Base-by-base conservation (phyloP, 768 basidiomycete genomes). In the Kwoniella shandongensis region DNA sequence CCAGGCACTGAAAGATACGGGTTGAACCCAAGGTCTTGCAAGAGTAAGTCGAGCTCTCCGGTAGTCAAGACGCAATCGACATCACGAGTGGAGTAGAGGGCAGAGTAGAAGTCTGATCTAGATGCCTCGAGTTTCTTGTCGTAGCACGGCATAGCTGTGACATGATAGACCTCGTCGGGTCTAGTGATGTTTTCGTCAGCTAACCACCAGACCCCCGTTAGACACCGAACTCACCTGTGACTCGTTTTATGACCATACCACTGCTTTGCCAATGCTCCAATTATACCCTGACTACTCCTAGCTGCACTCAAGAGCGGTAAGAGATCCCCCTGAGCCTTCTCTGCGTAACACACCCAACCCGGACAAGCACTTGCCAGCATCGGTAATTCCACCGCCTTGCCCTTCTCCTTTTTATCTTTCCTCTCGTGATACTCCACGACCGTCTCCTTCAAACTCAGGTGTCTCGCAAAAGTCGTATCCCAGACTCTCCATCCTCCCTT, bases 71-170 rank as follows among this genome's bases (percentile, higher is more conserved):
- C 96, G 73, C 93, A 96, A 77, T 98, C 96, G 42, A 97, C 90
- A 66, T 98, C 94, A 52, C 93, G 81, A 10, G 91, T 91, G 36
- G 86, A 81, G 76, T 90, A 87, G 1, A 83, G 65, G 7, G 87
- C 57, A 1, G 68, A 66, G 72, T 90, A 91, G 72, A 98, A 99
- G 72, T 99, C 93, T 44, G 86, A 83, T 25, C 96, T 83, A 8
- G 93, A 97, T 0, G 96, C 96, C 78, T 99, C 96, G 15, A 99
- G 85, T 73, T 99, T 99, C 79, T 98, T 98, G 82, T 99, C 96
- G 77, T 98, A 98, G 77, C 96, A 99, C 0, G 96, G 94, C 93
- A 98, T 98, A 48, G 97, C 92, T 0, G 91, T 83, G 51, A 98
- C 91, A 70, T 99, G 96, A 73, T 98, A 99, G 42, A 99, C 83